These are phyloP conservation scores for Gracilaria caudata DNA, from an alignment of 23 red algal species.

Conservation along the genomic window DNA sequence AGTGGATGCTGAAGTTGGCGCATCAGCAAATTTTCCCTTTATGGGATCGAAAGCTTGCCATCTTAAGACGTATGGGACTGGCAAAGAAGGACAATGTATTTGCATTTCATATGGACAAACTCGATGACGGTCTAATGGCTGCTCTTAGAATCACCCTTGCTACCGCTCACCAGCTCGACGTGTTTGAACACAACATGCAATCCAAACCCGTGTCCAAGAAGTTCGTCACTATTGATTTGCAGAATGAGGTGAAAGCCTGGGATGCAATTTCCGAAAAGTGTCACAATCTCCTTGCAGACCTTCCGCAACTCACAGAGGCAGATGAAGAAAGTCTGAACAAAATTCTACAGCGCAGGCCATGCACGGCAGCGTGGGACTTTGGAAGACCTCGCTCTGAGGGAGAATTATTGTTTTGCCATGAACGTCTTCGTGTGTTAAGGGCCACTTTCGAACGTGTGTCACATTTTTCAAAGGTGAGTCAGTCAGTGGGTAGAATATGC, in stretches of 20 bases:
- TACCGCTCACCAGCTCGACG: conserved; percentile 15
- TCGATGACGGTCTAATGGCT: conserved; percentile 47
- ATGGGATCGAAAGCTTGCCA: conserved; percentile 61
- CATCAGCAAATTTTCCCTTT: not conserved
- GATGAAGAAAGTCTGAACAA: conserved; percentile 12
- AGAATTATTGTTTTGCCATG: conserved; percentile 47
- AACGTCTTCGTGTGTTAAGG: conserved; percentile 25
- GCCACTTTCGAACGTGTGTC: conserved; percentile 37
- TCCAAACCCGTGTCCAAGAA: not conserved
- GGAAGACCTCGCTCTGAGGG: conserved; percentile 14
- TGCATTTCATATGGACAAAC: conserved; percentile 36
- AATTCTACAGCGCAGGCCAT: conserved; percentile 1
- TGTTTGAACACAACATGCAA: not conserved
- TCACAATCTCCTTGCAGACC: conserved; percentile 22
- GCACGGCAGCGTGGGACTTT: conserved; percentile 55
- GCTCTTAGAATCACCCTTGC: conserved; percentile 31
- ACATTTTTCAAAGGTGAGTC: conserved; percentile 61
- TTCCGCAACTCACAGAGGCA: conserved; percentile 12
- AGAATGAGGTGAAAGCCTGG: conserved; percentile 57
- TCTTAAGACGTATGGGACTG: conserved; percentile 9
- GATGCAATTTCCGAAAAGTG: conserved; percentile 32
- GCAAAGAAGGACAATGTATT: conserved; percentile 24
- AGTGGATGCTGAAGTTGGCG: conserved; percentile 38
- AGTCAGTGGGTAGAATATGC: conserved; percentile 49
- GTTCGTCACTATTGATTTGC: conserved; percentile 12